Evolutionary conservation across 306 rosid genomes (phyloP).

Genomic region (Dryas drummondii): DNA sequence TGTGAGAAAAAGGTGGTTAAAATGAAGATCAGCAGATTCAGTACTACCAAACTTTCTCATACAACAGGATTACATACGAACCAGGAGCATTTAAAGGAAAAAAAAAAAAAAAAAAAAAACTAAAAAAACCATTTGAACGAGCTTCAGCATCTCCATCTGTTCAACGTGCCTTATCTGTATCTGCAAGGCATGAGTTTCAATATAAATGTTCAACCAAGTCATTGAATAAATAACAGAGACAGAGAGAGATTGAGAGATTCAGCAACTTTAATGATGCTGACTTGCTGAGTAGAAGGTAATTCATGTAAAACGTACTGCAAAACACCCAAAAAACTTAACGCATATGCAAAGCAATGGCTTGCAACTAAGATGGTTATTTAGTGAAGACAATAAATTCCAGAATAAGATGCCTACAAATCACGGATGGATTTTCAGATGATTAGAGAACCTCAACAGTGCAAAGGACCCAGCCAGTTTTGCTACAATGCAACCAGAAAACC

Average conservation of each 20-base stretch:
- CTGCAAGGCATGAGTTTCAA: constrained; percentile 22
- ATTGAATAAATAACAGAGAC: background rate
- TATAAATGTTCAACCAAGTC: background rate
- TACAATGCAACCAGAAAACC: background rate
- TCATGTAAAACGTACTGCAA: background rate
- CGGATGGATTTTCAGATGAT: background rate
- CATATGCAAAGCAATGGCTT: background rate
- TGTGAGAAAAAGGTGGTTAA: constrained; percentile 2
- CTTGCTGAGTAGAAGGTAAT: background rate
- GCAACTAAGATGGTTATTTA: background rate
- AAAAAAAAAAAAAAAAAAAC: constrained; percentile 1
- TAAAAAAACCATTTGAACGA: constrained; percentile 9
- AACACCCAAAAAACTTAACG: background rate
- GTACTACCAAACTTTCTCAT: constrained; percentile 11
- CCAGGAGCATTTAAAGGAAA: constrained; percentile 8
- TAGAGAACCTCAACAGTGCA: background rate
- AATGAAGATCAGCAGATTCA: constrained; percentile 5
- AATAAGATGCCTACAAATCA: background rate
- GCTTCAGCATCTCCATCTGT: constrained; percentile 2
- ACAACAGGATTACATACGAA: constrained; percentile 3
- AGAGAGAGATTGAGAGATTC: too few relatives aligned
- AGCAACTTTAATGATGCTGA: background rate
- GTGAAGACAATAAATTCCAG: background rate
- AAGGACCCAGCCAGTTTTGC: background rate
- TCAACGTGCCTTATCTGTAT: constrained; percentile 14